Percentiles rank a stretch among this genome's conserved stretches.
These are phyloP conservation scores for Mycena amicta DNA, from an alignment of 768 basidiomycete species.

Conservation along the genomic window DNA sequence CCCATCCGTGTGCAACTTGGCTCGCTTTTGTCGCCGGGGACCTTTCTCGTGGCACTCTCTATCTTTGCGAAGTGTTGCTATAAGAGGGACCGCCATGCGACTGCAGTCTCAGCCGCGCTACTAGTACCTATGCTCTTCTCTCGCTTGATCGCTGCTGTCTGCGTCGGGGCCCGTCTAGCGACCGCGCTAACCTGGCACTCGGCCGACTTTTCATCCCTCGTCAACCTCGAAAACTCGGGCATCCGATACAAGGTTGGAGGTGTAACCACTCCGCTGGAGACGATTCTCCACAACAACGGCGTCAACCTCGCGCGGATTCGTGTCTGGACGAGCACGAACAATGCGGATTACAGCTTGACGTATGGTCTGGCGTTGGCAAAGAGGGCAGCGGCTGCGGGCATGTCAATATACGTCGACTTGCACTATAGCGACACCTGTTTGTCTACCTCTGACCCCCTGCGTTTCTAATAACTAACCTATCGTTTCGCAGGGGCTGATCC, in stretches of 20 bases:
- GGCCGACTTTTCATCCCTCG: conserved; percentile 59
- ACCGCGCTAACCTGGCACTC: conserved; percentile 50
- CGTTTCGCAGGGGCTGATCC: conserved; percentile 59
- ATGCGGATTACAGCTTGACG: conserved; percentile 48
- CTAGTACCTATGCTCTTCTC: too few relatives aligned
- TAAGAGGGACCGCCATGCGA: neutral
- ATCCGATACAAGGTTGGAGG: conserved; percentile 46
- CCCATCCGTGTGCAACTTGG: neutral
- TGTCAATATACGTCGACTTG: conserved; percentile 57
- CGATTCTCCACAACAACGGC: conserved; percentile 55
- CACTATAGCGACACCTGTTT: conserved; percentile 68
- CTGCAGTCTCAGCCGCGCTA: conserved; percentile 1
- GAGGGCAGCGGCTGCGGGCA: conserved; percentile 56
- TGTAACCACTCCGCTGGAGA: conserved; percentile 45
- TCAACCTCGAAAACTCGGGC: conserved; percentile 54
- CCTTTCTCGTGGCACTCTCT: neutral
- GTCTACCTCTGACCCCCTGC: conserved; percentile 16
- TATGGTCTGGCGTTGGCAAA: conserved; percentile 59
- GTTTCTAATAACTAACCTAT: neutral
- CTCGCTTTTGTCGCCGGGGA: neutral
- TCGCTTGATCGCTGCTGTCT: conserved; percentile 24
- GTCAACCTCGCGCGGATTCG: conserved; percentile 61
- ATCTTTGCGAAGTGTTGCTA: neutral
- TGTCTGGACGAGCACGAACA: conserved; percentile 63
- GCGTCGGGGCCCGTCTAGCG: conserved; percentile 12